Percentiles rank a stretch among this genome's conserved stretches.
phyloP scores from a whole-genome alignment of 1,284 basidiomycete species.

The Austroboletus niveus region DNA sequence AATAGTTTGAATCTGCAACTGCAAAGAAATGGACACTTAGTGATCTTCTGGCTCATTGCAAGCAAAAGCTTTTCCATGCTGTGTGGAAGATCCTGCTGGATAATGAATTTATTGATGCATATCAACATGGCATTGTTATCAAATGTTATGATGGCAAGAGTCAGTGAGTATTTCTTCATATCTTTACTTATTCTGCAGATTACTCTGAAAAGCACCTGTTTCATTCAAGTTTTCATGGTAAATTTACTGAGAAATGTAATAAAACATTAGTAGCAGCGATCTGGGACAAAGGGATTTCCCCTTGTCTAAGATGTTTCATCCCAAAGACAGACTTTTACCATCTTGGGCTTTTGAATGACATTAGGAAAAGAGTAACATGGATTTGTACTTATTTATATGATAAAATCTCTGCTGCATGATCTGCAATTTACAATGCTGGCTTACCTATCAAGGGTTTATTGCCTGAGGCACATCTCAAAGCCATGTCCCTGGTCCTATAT shows the following conservation, averaged over 20 bases:
- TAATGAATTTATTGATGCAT: not conserved
- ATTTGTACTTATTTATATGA: not conserved
- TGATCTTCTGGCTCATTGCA: not conserved
- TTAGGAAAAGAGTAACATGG: constrained; percentile 6
- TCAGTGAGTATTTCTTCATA: constrained; percentile 25
- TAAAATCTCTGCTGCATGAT: constrained; percentile 17
- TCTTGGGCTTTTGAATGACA: constrained; percentile 17
- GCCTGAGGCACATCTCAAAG: too few relatives aligned
- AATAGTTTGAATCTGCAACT: not conserved
- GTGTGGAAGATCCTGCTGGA: not conserved
- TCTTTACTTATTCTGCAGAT: constrained; percentile 37
- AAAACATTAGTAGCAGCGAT: constrained; percentile 28
- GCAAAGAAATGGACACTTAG: not conserved
- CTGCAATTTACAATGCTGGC: constrained; percentile 20
- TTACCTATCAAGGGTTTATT: too few relatives aligned
- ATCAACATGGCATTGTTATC: constrained; percentile 12
- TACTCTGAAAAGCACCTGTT: constrained; percentile 36
- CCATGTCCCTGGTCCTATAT: too few relatives aligned
- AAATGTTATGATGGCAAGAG: constrained; percentile 28
- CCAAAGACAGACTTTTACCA: constrained; percentile 9
- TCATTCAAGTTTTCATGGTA: too few relatives aligned
- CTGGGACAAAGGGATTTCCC: constrained; percentile 17
- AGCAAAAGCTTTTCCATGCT: not conserved
- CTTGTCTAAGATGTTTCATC: constrained; percentile 29
- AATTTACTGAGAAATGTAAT: not conserved